Conservation (phyloP, 768 basidiomycete species). For the Rubroboletus pulcherrimus region DNA sequence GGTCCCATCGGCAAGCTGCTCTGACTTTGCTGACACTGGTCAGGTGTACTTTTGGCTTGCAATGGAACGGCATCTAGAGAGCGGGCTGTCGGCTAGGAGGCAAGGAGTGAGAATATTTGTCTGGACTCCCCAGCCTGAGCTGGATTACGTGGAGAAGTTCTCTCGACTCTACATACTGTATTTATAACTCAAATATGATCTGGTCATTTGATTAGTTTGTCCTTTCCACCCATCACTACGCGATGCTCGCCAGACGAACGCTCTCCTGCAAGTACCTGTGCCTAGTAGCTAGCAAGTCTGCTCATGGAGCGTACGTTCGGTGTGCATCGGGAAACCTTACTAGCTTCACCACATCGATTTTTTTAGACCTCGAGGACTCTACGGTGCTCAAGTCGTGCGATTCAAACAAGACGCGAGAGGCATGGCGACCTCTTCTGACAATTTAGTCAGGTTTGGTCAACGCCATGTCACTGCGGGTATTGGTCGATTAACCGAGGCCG, state of each 20-base stretch:
- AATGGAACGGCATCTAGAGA: background rate
- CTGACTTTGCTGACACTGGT: background rate
- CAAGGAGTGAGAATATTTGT: background rate
- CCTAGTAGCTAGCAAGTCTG: background rate
- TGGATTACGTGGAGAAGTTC: no score
- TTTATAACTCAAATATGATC: background rate
- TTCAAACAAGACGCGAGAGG: slow-evolving; percentile 6
- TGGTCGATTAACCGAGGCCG: slow-evolving; percentile 42
- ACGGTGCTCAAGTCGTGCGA: background rate
- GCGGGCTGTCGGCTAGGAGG: background rate
- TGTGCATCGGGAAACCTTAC: background rate
- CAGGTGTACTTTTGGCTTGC: background rate
- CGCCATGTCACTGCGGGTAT: slow-evolving; percentile 46
- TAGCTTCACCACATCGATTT: background rate
- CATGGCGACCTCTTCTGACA: slow-evolving; percentile 22
- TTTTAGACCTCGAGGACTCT: background rate
- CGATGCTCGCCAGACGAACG: slow-evolving; percentile 13
- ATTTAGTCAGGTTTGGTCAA: slow-evolving; percentile 36
- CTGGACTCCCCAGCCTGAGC: no score
- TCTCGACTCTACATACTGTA: background rate
- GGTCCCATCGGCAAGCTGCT: slow-evolving; percentile 36
- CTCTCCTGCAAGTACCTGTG: background rate
- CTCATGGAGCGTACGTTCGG: slow-evolving; percentile 13
- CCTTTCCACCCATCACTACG: background rate
- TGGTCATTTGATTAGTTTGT: background rate